A percentile compares a stretch with the other conserved stretches of the same genome.
Evolutionary conservation across 345 rosid genomes (phyloP).

Genomic region (Eucalyptus melliodora): DNA sequence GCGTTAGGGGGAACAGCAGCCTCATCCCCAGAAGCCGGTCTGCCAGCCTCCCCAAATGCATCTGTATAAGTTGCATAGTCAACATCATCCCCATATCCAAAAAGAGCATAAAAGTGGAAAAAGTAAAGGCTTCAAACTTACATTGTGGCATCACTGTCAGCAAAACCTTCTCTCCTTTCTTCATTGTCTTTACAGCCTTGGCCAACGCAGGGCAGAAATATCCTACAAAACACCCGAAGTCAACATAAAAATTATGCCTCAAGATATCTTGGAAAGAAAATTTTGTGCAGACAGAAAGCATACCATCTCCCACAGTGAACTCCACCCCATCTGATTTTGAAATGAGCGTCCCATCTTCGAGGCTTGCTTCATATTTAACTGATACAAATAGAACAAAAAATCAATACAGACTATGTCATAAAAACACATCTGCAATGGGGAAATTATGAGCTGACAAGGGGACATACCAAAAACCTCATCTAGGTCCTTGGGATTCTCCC

Average conservation of each 20-base stretch:
- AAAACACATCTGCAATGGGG: neutral
- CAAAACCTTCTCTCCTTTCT: conserved; percentile 4
- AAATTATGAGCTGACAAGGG: neutral
- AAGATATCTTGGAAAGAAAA: neutral
- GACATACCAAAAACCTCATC: conserved; percentile 7
- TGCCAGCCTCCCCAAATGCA: conserved; percentile 4
- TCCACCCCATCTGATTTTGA: conserved; percentile 2
- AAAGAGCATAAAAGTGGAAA: neutral
- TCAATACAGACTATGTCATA: neutral
- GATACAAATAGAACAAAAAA: neutral
- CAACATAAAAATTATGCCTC: neutral
- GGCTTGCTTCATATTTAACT: conserved; percentile 1
- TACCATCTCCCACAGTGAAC: conserved; percentile 4
- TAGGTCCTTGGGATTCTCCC: conserved; percentile 11
- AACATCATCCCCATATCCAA: neutral
- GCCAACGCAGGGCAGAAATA: conserved; percentile 3
- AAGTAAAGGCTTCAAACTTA: neutral
- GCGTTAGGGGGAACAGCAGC: neutral
- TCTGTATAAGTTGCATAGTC: neutral
- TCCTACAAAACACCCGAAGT: neutral
- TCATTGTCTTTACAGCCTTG: conserved; percentile 3
- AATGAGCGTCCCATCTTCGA: neutral
- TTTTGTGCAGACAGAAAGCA: neutral
- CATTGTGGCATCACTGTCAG: conserved; percentile 1
- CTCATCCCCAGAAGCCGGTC: neutral